Evolutionary conservation across 805 yeast genomes (phyloP), one percentile per base, ranked within the genome.

Genomic region (Metschnikowia koreensis): DNA sequence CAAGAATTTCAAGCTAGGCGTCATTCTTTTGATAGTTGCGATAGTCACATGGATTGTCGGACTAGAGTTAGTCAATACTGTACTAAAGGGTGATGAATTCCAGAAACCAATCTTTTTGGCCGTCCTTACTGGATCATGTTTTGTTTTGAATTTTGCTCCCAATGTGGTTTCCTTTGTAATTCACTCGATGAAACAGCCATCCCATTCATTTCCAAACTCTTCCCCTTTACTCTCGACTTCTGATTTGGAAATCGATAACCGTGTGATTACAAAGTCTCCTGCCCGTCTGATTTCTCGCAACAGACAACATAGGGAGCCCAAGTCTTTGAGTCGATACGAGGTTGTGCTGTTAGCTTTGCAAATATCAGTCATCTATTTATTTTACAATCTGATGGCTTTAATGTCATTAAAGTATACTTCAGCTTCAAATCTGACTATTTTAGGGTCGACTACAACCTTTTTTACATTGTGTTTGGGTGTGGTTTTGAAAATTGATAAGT

Each of bases 351-450:
- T 80, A 9, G 76, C 80, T 0, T 28, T 67, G 2, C 74, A 74
- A 48, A 66, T 77, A 0, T 63, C 81, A 4, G 40, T 71, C 1
- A 67, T 79, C 8, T 81, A 81, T 59, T 74, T 66, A 48, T 40
- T 62, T 4, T 76, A 72, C 59, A 77, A 79, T 50, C 57, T 70
- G 9, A 66, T 70, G 51, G 76, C 68, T 4, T 69, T 79, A 63
- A 48, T 65, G n/a, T 66, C 80, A 2, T 66, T 81, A 42, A 69
- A 70, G 54, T 81, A 70, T 58, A 81, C 85, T 0, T 73, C 81
- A 10, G 81, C 83, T 0, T 75, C 83, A 17, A 80, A 79, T 57
- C 80, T 74, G 56, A 76, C 83, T 0, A 76, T 80, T 9, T 60
- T 81, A 15, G 73, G 81, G 7, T 75, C 83, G 1, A 74, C 82